phyloP scores from a whole-genome alignment of 345 rosid genomes.

The Durio zibethinus region DNA sequence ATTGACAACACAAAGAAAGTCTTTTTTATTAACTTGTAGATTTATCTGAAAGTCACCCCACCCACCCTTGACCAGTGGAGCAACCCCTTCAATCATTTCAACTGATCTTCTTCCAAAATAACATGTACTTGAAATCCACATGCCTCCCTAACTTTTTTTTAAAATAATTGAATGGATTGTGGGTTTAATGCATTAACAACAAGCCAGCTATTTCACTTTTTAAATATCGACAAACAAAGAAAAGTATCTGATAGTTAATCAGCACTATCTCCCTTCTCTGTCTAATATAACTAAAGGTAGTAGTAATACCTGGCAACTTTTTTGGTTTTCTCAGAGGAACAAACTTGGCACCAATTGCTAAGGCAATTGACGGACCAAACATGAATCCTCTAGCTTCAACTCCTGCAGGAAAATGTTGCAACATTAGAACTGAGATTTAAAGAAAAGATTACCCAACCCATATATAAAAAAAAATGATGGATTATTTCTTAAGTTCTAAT shows the following conservation, averaged over 20 bases:
- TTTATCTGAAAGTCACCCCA: background rate
- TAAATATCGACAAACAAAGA: background rate
- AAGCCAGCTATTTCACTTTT: background rate
- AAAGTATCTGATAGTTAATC: background rate
- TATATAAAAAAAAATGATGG: background rate
- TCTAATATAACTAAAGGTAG: background rate
- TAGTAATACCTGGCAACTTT: conserved; percentile 66
- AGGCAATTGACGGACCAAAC: conserved; percentile 86
- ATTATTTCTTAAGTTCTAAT: background rate
- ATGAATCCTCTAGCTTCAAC: conserved; percentile 94
- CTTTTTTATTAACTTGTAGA: background rate
- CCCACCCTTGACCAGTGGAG: background rate
- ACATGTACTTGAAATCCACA: background rate
- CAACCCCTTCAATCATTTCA: conserved; percentile 13
- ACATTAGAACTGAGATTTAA: background rate
- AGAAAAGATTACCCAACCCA: background rate
- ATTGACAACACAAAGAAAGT: background rate
- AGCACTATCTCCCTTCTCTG: background rate
- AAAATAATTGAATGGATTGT: background rate
- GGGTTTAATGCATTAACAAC: background rate
- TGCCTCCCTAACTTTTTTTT: background rate
- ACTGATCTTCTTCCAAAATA: background rate
- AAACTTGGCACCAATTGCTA: conserved; percentile 94
- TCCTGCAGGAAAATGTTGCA: conserved; percentile 33
- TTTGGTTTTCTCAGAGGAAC: conserved; percentile 80